phyloP scores from a whole-genome alignment of 257 asterid species.

The Ehretia macrophylla region DNA sequence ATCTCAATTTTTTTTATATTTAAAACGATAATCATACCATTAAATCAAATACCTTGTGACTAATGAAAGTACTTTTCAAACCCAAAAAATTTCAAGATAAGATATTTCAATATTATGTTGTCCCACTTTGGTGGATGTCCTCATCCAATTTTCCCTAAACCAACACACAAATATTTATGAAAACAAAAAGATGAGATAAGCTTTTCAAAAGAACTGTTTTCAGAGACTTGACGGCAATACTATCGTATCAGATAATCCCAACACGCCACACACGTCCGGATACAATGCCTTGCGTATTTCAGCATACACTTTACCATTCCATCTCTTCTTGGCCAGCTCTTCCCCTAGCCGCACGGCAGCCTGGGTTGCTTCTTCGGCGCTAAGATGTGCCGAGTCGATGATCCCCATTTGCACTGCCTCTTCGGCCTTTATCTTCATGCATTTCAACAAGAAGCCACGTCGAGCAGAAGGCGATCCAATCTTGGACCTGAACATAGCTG shows the following conservation, averaged over 20 bases:
- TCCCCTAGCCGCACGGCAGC: constrained; percentile 52
- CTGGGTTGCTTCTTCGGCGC: constrained; percentile 46
- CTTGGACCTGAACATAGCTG: constrained; percentile 50
- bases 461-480: constrained; percentile 35
- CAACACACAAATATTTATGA: no score
- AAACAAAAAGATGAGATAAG: no score
- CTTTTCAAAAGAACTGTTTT: no score
- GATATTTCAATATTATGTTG: no score
- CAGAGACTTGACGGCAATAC: constrained; percentile 60
- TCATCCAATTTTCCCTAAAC: no score
- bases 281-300: constrained; percentile 57
- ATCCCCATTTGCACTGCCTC: constrained; percentile 62
- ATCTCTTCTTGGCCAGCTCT: constrained; percentile 46
- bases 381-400: constrained; percentile 41
- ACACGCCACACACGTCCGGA: constrained; percentile 49
- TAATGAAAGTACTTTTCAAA: no score
- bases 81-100: no score
- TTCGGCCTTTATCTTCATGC: constrained; percentile 51
- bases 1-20: no score
- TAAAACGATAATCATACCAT: no score
- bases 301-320: constrained; percentile 62
- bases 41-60: no score
- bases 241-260: constrained; percentile 36
- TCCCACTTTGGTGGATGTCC: no score
- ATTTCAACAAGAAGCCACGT: constrained; percentile 46